Base-by-base conservation (phyloP, 257 asterid genomes). In the Oldenlandia corymbosa region DNA sequence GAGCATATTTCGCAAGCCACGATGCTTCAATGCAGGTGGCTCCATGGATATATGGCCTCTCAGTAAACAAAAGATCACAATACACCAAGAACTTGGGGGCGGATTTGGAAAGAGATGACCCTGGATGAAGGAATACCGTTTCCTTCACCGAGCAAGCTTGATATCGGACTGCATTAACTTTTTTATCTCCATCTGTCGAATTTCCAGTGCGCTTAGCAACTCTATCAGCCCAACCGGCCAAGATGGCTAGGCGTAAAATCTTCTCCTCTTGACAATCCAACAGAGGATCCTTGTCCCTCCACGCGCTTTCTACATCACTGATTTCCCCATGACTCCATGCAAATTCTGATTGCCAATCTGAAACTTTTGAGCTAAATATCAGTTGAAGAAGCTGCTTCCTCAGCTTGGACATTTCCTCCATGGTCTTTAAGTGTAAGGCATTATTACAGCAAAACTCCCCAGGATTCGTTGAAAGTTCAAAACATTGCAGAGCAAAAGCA, bases 361-460 rank as follows among this genome's bases (percentile, higher is more conserved):
- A 58, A 4, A 53, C 30, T 56, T 79, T 70, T 37, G 92, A 78
- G 71, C 51, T 71, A 51, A 89, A 82, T 28, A 87, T 94, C 24
- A 87, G 78, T 28, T 65, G 88, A 68, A 92, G 90, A 52, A 92
- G 91, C 78, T 92, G 99, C 52, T 84, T 83, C 79, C 97, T 83
- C 72, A 92, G 77, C 77, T 92, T 92, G 37, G 97, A 89, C 95
- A 92, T 92, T 81, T 92, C 99, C 71, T 87, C 97, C 99, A 92
- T 85, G 0, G 94, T 92, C 71, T 92, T 92, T 63, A 74, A 54
- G 81, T 92, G 95, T 55, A 92, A 68, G 11, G 74, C 79, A 54
- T 82, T 73, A 36, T 79, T 89, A 48, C 60, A 59, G 75, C 95
- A 89, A 58, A 89, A 87, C 18, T 81, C 83, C 12, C 9, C 27